These are phyloP conservation scores for Carex parvula DNA, from an alignment of 176 grass and related monocot species.

Conservation along the genomic window DNA sequence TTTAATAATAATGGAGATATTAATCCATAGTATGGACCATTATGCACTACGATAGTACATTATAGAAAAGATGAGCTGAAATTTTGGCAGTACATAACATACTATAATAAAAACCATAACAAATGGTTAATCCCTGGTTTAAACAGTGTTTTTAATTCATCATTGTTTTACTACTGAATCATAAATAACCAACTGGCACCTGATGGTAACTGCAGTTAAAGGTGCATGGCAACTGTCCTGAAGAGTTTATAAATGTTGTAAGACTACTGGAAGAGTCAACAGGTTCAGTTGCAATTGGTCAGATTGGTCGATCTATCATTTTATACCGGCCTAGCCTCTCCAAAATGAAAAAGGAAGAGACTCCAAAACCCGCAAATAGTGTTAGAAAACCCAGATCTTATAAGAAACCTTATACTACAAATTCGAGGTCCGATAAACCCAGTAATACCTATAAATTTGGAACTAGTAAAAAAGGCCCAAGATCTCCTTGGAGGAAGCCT, in stretches of 20 bases:
- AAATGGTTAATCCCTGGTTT: neutral
- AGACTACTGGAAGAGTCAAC: conserved; percentile 79
- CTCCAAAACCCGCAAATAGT: neutral
- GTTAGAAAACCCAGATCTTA: conserved; percentile 6
- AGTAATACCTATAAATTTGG: conserved; percentile 10
- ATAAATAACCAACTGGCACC: conserved; percentile 10
- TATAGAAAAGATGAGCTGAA: neutral
- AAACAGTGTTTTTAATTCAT: neutral
- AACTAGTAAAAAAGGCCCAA: conserved; percentile 3
- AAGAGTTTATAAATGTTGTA: conserved; percentile 61
- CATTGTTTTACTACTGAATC: neutral
- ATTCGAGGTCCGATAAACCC: neutral
- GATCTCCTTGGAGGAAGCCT: conserved; percentile 10
- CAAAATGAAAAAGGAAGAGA: conserved; percentile 73
- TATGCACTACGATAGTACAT: neutral
- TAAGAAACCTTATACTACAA: neutral
- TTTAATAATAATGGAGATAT: too few species aligned
- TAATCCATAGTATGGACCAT: too few species aligned
- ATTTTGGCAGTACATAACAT: neutral
- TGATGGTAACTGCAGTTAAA: conserved; percentile 60
- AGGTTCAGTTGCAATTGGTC: conserved; percentile 59
- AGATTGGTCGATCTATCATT: conserved; percentile 82
- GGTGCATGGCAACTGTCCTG: conserved; percentile 75
- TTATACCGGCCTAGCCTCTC: conserved; percentile 83
- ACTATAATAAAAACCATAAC: neutral